A percentile compares a stretch with the other conserved stretches of the same genome.
Evolutionary conservation across 1,139 yeast genomes (phyloP).

Genomic region (Yamadazyma mexicana): DNA sequence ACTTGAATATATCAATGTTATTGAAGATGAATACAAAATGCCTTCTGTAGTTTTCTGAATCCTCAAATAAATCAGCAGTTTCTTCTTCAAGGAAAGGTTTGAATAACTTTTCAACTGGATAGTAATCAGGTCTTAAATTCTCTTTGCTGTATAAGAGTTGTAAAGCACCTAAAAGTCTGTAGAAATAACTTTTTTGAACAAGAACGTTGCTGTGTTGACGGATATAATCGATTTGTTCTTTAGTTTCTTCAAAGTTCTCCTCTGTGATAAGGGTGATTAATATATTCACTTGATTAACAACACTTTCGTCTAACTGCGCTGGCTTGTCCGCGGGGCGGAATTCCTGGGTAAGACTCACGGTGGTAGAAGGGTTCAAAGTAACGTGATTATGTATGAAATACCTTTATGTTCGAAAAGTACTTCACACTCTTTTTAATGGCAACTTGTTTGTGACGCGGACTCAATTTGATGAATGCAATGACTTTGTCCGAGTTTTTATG

Average conservation of each 20-base stretch:
- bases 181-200: constrained; percentile 22
- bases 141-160: constrained; percentile 5
- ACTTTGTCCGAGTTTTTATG: not conserved
- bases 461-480: not conserved
- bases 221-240: constrained; percentile 48
- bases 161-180: constrained; percentile 8
- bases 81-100: constrained; percentile 14
- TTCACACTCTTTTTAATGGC: not conserved
- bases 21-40: constrained; percentile 22
- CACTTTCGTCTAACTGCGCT: constrained; percentile 43
- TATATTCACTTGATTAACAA: constrained; percentile 54
- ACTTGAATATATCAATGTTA: constrained; percentile 9
- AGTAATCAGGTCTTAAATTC: not conserved
- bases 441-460: not conserved
- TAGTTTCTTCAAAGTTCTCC: constrained; percentile 40
- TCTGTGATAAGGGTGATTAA: constrained; percentile 45
- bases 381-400: constrained; percentile 2
- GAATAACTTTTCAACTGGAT: constrained; percentile 19
- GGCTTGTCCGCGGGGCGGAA: constrained; percentile 26
- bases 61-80: constrained; percentile 5
- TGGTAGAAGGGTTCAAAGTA: not conserved
- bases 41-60: constrained; percentile 21
- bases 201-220: constrained; percentile 33
- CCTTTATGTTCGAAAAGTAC: not conserved
- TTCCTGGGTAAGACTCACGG: constrained; percentile 13